Evolutionary conservation across 78 protist genomes (phyloP), one percentile per base, ranked within the genome.

Genomic region (Chrysochromulina tobinii): DNA sequence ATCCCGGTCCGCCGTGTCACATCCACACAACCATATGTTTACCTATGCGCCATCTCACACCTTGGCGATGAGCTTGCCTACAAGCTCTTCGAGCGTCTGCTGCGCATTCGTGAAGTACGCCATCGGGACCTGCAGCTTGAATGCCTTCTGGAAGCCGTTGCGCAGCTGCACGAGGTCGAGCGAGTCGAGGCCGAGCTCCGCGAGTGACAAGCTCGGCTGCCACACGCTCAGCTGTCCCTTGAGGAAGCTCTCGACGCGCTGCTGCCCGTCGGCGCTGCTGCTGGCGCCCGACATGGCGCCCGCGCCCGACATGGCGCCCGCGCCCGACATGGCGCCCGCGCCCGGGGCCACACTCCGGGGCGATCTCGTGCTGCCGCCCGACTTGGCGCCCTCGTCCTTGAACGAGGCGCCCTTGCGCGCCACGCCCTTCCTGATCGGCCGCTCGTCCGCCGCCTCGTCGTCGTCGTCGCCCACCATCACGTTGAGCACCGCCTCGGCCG

Each of bases 151-250:
- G 58, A 79, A 89, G 38, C 55, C 72, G 53, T 73, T 73, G 21
- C 92, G 85, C 87, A 89, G 61, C 66, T 89, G 92, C 64, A 89
- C 92, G n/a, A 59, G 38, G 87, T 89, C 92, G 25, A 89, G 87
- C 66, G 92, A 89, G 86, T 89, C 92, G 27, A 89, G 92, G 54
- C 92, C 92, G 69, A 89, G 92, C 25, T 23, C 73, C 3, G 61
- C 38, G 61, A 79, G 87, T 3, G 48, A 0, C 18, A 14, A 0
- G n/a, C 1, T 12, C 50, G 27, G n/a, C 27, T 54, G 48, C 87
- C 59, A 75, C 83, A 3, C 54, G 57, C 58, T 75, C 25, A 75
- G 83, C 58, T 57, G 83, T 3, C 58, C 54, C 12, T n/a, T 2
- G 20, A 75, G 8, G 38, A 11, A 75, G 7, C 17, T 18, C 83